Evolutionary conservation across 805 yeast species (phyloP), one percentile per base, ranked within the genome.

Genomic region (Teunomyces stri): DNA sequence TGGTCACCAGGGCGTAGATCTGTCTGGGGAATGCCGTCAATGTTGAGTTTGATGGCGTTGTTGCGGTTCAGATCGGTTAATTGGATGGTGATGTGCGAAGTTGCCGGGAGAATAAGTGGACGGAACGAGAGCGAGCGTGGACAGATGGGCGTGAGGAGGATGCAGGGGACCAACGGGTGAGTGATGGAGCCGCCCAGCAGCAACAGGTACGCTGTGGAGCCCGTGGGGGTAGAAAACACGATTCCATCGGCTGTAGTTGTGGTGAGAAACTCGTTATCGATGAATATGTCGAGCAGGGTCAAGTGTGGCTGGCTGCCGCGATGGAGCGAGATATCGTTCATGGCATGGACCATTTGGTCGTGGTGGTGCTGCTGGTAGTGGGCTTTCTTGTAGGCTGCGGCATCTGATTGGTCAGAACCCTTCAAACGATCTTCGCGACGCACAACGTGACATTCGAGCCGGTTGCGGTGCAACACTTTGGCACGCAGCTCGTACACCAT

Each of bases 241-340:
- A 91, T 77, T 33, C 98, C 98, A 65, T 92, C 98, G 1, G 95
- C 96, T 0, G 92, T 87, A 4, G 97, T 90, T 45, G 91, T 80
- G 6, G 98, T 92, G 45, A 92, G 69, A 58, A 84, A 86, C 61
- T 87, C 85, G 18, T 88, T 89, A 63, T 91, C 94, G 22, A 91
- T 85, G 53, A 76, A 82, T n/a, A 92, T 84, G 54, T 91, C 97
- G 49, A 92, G 71, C 44, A 87, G 82, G 2, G 94, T 82, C 52
- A 92, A 74, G 59, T 89, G 91, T 2, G 97, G 96, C 28, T 88
- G 81, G 38, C 85, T 82, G 28, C 97, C 97, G 43, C 98, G 73
- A 60, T 92, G 97, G 43, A 92, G 68, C 21, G 85, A 86, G 15
- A 92, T 81, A 62, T 92, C 98, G 67, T 92, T 92, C 94, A 92